A percentile compares a stretch with the other conserved stretches of the same genome.
These are phyloP conservation scores for Rhipidocladum racemiflorum DNA, from an alignment of 176 grass and related monocot genomes.

Conservation along the genomic window DNA sequence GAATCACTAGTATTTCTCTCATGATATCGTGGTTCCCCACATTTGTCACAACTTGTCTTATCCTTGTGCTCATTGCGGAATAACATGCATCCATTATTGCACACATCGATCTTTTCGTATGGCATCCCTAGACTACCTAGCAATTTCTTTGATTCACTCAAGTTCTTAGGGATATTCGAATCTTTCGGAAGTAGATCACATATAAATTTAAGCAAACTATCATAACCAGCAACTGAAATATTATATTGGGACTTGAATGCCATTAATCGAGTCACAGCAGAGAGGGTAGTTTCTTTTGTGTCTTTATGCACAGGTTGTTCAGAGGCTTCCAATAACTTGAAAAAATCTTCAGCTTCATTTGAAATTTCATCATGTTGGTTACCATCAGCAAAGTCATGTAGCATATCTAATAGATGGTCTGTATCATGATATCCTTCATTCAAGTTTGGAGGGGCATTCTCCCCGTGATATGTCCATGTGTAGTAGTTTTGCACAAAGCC, in stretches of 20 bases:
- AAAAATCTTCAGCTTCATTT: slow-evolving; percentile 11
- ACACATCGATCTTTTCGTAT: too few relatives aligned
- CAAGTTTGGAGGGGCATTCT: not conserved
- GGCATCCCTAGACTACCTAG: too few relatives aligned
- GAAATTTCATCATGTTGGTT: not conserved
- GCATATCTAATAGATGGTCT: slow-evolving; percentile 1
- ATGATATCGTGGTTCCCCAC: too few relatives aligned
- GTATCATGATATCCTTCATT: not conserved
- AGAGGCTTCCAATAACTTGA: slow-evolving; percentile 6
- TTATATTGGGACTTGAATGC: not conserved
- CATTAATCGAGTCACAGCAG: not conserved
- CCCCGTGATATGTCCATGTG: slow-evolving; percentile 1
- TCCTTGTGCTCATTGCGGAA: too few relatives aligned
- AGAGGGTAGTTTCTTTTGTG: slow-evolving; percentile 5
- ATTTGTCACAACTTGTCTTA: too few relatives aligned
- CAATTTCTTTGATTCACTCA: too few relatives aligned
- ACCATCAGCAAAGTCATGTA: not conserved
- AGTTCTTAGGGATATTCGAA: too few relatives aligned
- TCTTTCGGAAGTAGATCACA: too few relatives aligned
- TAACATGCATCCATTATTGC: too few relatives aligned
- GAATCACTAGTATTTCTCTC: too few relatives aligned
- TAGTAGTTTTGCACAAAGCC: slow-evolving; percentile 9
- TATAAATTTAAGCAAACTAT: too few relatives aligned
- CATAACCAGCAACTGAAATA: too few relatives aligned
- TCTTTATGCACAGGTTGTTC: not conserved